Conservation (phyloP, 768 basidiomycete genomes). For the Leccinum subtestaceum region DNA sequence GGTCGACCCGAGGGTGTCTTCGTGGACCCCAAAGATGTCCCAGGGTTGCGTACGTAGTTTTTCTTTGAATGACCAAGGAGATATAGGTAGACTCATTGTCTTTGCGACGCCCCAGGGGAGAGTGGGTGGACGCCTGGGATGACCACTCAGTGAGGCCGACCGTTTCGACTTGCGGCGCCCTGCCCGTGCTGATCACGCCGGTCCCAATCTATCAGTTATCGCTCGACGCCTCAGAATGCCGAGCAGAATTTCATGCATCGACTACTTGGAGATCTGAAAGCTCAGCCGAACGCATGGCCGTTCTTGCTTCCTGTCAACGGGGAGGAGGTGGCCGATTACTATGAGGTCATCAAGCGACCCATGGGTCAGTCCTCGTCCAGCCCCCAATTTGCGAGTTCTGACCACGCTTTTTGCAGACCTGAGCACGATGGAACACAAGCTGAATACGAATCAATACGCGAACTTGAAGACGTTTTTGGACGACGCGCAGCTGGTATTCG, state of each 20-base stretch:
- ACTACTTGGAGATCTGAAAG: slow-evolving; percentile 73
- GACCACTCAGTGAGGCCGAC: slow-evolving; percentile 57
- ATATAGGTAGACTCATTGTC: background rate
- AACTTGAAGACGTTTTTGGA: slow-evolving; percentile 69
- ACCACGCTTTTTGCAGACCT: slow-evolving; percentile 54
- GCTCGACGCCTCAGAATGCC: slow-evolving; percentile 48
- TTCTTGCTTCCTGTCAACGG: slow-evolving; percentile 79
- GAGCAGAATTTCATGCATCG: slow-evolving; percentile 71
- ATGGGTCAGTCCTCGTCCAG: slow-evolving; percentile 67
- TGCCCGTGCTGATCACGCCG: slow-evolving; percentile 3
- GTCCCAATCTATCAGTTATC: slow-evolving; percentile 26
- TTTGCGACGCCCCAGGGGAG: slow-evolving; percentile 52
- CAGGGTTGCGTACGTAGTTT: slow-evolving; percentile 69
- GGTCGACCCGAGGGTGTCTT: slow-evolving; percentile 48
- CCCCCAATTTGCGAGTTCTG: background rate
- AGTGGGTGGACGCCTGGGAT: slow-evolving; percentile 91
- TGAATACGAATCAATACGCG: slow-evolving; percentile 83
- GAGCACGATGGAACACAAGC: slow-evolving; percentile 81
- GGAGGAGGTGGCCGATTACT: slow-evolving; percentile 84
- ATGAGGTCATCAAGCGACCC: slow-evolving; percentile 82
- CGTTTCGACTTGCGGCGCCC: background rate
- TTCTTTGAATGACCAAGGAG: slow-evolving; percentile 1
- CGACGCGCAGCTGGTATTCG: slow-evolving; percentile 82
- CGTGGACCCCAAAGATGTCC: slow-evolving; percentile 76
- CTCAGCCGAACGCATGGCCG: slow-evolving; percentile 82